Percentiles rank a stretch among this genome's conserved stretches.
Conservation (phyloP, 2,329 filamentous ascomycete species). For the Aspergillus pseudoterreus region DNA sequence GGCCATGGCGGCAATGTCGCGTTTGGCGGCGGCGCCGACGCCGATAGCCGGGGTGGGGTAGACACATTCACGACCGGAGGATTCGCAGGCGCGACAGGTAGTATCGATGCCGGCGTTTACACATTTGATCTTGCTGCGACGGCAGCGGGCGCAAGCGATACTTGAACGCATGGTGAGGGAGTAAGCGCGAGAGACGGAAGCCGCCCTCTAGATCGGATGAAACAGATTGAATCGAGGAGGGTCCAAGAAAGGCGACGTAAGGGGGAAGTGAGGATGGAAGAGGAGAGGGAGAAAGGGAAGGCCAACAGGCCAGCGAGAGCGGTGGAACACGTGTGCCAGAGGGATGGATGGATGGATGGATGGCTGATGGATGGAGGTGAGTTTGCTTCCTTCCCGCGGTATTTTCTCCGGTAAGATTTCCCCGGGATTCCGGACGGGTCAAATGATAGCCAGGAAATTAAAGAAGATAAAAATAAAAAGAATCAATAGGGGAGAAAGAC, state of each 20-base stretch:
- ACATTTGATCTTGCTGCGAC: constrained; percentile 82
- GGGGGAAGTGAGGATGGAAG: not conserved
- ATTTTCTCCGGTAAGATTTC: constrained; percentile 21
- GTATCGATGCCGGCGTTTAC: constrained; percentile 71
- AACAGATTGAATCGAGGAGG: not conserved
- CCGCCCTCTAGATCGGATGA: constrained; percentile 11
- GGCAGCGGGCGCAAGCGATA: constrained; percentile 72
- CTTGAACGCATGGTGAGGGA: constrained; percentile 62
- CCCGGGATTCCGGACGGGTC: constrained; percentile 17
- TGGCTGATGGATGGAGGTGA: constrained; percentile 1
- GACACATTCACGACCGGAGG: constrained; percentile 66
- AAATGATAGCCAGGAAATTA: not conserved
- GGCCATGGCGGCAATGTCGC: constrained; percentile 32
- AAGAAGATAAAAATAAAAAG: too few species aligned
- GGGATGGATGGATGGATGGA: not conserved
- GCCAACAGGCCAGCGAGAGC: constrained; percentile 2
- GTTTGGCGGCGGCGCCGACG: constrained; percentile 31
- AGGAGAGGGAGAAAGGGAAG: not conserved
- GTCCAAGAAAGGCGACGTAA: not conserved
- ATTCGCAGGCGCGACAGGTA: constrained; percentile 71
- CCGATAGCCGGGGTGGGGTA: constrained; percentile 55
- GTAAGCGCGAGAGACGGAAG: constrained; percentile 12
- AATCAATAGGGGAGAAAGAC: too few species aligned
- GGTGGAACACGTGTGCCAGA: constrained; percentile 10
- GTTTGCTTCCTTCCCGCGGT: constrained; percentile 14